phyloP scores from a whole-genome alignment of 2,329 filamentous ascomycete genomes.

The Calonectria hongkongensis region DNA sequence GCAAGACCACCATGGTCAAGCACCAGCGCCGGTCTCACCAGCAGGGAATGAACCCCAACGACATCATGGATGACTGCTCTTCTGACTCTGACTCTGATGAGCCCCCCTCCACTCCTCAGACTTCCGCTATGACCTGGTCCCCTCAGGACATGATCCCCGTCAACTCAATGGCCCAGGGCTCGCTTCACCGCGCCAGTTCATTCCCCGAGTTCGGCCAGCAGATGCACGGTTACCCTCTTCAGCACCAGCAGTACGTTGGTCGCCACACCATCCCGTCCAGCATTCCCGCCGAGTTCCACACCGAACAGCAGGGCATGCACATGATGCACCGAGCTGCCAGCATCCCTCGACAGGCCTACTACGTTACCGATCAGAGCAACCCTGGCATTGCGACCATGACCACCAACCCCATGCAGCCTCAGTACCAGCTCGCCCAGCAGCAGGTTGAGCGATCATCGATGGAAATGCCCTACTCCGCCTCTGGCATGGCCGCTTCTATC shows the following conservation, averaged over 20 bases:
- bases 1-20: constrained; percentile 83
- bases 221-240: constrained; percentile 63
- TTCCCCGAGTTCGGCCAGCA: constrained; percentile 74
- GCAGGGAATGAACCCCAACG: constrained; percentile 73
- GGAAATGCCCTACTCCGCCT: constrained; percentile 71
- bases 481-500: constrained; percentile 69
- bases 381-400: constrained; percentile 78
- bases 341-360: constrained; percentile 70
- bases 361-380: constrained; percentile 77
- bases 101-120: constrained; percentile 75
- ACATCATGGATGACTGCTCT: constrained; percentile 71
- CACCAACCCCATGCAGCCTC: constrained; percentile 68
- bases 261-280: constrained; percentile 68
- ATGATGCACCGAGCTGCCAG: constrained; percentile 70
- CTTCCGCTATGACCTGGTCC: constrained; percentile 72
- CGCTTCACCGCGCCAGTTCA: constrained; percentile 71
- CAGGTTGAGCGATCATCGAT: constrained; percentile 67
- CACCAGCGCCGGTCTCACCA: constrained; percentile 78
- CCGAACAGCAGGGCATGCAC: constrained; percentile 67
- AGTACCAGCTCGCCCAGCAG: constrained; percentile 72
- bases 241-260: constrained; percentile 63
- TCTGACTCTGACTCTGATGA: constrained; percentile 76
- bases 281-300: constrained; percentile 65
- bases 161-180: constrained; percentile 60
- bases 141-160: constrained; percentile 64